These are phyloP conservation scores for Schoenoplectus tabernaemontani DNA, from an alignment of 202 grass and related monocot species.

Conservation along the genomic window DNA sequence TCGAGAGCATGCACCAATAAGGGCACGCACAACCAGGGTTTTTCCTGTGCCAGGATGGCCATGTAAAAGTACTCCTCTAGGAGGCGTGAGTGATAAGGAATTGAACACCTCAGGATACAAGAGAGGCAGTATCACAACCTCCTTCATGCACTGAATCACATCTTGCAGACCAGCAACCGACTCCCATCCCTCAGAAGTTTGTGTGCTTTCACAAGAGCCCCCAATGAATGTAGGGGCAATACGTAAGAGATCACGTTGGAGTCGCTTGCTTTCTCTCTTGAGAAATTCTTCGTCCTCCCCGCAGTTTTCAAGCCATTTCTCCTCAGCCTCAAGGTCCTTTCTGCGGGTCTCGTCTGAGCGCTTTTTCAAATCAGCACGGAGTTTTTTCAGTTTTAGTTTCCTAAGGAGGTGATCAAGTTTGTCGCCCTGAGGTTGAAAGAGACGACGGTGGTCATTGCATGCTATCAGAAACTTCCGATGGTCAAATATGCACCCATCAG, in stretches of 20 bases:
- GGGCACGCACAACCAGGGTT: slow-evolving; percentile 82
- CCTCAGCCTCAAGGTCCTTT: slow-evolving; percentile 84
- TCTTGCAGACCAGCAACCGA: slow-evolving; percentile 91
- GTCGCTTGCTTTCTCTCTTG: slow-evolving; percentile 79
- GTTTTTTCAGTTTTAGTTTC: slow-evolving; percentile 80
- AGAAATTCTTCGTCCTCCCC: slow-evolving; percentile 99
- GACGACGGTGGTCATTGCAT: slow-evolving; percentile 78
- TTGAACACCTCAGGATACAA: slow-evolving; percentile 81
- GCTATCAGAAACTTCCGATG: slow-evolving; percentile 98
- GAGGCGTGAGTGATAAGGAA: slow-evolving; percentile 74
- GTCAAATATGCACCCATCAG: slow-evolving; percentile 88
- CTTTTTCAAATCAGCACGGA: slow-evolving; percentile 67
- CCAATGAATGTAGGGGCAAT: slow-evolving; percentile 93
- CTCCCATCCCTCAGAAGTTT: slow-evolving; percentile 56
- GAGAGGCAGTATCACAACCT: slow-evolving; percentile 91
- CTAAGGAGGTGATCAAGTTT: slow-evolving; percentile 49
- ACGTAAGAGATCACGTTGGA: slow-evolving; percentile 86
- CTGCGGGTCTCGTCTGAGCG: slow-evolving; percentile 72
- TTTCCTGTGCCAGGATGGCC: slow-evolving; percentile 96
- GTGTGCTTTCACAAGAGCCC: slow-evolving; percentile 29
- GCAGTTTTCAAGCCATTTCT: slow-evolving; percentile 98
- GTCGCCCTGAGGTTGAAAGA: slow-evolving; percentile 82
- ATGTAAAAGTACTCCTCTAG: slow-evolving; percentile 89
- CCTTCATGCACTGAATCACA: slow-evolving; percentile 91
- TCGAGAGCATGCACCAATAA: slow-evolving; percentile 94